Evolutionary conservation across 177 flowering plant genomes (phyloP).

Genomic region (Vitis hybrid): DNA sequence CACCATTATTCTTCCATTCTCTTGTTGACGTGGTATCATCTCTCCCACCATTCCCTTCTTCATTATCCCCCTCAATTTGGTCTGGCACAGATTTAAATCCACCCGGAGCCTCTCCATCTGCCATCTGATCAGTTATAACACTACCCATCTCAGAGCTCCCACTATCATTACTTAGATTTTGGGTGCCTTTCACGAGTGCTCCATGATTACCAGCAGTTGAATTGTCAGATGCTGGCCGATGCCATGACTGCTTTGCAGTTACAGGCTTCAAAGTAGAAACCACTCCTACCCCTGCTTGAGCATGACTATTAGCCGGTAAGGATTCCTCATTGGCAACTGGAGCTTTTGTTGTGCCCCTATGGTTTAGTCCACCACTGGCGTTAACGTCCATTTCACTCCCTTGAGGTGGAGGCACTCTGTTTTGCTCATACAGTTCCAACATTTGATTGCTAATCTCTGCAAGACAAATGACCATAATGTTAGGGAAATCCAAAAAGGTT

Average conservation of each 20-base stretch:
- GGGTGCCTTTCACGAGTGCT: constrained; percentile 32
- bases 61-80: constrained; percentile 27
- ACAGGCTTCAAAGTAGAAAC: constrained; percentile 22
- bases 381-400: constrained; percentile 78
- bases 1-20: constrained; percentile 41
- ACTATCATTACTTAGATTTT: constrained; percentile 41
- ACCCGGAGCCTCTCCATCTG: constrained; percentile 34
- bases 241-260: constrained; percentile 24
- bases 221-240: constrained; percentile 29
- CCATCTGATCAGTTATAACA: constrained; percentile 36
- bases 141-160: constrained; percentile 39
- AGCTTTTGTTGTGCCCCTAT: constrained; percentile 40
- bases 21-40: constrained; percentile 38
- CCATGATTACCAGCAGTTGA: constrained; percentile 35
- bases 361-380: constrained; percentile 37
- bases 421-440: constrained; percentile 93
- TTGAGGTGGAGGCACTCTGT: constrained; percentile 59
- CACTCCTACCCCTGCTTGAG: constrained; percentile 21
- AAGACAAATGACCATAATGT: constrained; percentile 14
- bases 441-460: constrained; percentile 98
- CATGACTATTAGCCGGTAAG: constrained; percentile 1
- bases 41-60: constrained; percentile 34
- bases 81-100: constrained; percentile 22
- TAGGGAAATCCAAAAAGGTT: background rate
- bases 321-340: constrained; percentile 43